Conservation (phyloP, 2,329 filamentous ascomycete genomes). For the Massarina eburnea region DNA sequence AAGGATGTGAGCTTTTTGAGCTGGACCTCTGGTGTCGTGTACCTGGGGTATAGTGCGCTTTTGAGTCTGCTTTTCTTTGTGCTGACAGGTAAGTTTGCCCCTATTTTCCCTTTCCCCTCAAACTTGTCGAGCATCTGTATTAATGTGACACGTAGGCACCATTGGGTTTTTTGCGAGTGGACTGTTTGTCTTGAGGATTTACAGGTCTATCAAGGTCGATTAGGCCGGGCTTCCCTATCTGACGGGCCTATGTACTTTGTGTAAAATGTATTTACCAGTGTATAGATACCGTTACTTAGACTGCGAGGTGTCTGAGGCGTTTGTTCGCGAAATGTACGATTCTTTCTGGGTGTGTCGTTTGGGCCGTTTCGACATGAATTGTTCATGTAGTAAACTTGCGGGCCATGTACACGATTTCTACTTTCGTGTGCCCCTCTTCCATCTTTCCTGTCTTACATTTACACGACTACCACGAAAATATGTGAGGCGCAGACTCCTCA, state of each 20-base stretch:
- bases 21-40: slow-evolving; percentile 83
- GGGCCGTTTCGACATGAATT: too few species aligned
- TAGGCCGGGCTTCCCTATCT: slow-evolving; percentile 46
- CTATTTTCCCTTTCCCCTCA: background rate
- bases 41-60: slow-evolving; percentile 87
- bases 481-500: too few species aligned
- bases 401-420: too few species aligned
- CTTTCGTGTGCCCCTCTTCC: too few species aligned
- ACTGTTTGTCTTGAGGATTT: slow-evolving; percentile 92
- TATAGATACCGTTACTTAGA: background rate
- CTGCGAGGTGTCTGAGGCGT: background rate
- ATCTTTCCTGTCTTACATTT: too few species aligned
- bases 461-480: too few species aligned
- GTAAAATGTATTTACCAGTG: background rate
- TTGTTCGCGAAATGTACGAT: too few species aligned
- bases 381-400: too few species aligned
- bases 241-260: too few species aligned
- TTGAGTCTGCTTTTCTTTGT: slow-evolving; percentile 92
- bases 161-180: slow-evolving; percentile 96
- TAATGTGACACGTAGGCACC: slow-evolving; percentile 71
- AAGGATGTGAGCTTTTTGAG: slow-evolving; percentile 85
- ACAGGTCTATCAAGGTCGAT: slow-evolving; percentile 97
- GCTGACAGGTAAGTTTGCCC: slow-evolving; percentile 72
- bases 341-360: too few species aligned
- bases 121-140: background rate